A percentile compares a stretch with the other conserved stretches of the same genome.
phyloP scores from a whole-genome alignment of 2,329 filamentous ascomycete genomes.

The Claviceps fusiformis region DNA sequence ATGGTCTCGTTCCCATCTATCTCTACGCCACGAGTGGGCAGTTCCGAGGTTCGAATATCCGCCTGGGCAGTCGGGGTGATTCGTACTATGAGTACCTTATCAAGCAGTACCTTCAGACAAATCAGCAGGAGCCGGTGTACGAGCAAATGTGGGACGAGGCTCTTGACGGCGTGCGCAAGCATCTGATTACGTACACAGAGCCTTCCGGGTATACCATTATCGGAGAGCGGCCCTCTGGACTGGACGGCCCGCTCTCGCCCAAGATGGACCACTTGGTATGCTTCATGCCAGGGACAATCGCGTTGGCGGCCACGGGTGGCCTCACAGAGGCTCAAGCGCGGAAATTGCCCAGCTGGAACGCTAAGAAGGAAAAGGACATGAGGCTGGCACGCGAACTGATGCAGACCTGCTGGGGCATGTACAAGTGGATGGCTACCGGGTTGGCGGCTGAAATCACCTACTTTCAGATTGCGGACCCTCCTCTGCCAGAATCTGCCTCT shows the following conservation, averaged over 20 bases:
- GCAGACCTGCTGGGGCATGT: conserved; percentile 98
- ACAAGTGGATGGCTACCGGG: conserved; percentile 76
- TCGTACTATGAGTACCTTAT: conserved; percentile 99
- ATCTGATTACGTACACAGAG: conserved; percentile 80
- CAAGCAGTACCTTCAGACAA: conserved; percentile 95
- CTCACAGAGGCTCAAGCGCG: conserved; percentile 61
- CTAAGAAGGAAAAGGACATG: conserved; percentile 76
- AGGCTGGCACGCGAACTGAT: conserved; percentile 76
- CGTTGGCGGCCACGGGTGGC: conserved; percentile 72
- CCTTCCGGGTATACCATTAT: conserved; percentile 75
- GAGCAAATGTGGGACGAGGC: conserved; percentile 87
- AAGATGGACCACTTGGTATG: conserved; percentile 99
- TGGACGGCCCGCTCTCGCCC: conserved; percentile 51
- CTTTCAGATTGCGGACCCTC: conserved; percentile 63
- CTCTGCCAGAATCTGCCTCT: conserved; percentile 41
- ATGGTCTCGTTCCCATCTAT: conserved; percentile 84
- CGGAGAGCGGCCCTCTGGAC: conserved; percentile 67
- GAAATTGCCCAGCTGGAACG: conserved; percentile 58
- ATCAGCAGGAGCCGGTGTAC: conserved; percentile 73
- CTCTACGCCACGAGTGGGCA: conserved; percentile 66
- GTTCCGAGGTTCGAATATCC: conserved; percentile 76
- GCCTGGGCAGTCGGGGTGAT: conserved; percentile 84
- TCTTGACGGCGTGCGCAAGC: conserved; percentile 72
- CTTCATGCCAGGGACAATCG: conserved; percentile 94
- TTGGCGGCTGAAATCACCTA: conserved; percentile 92